phyloP scores from a whole-genome alignment of 495 filamentous ascomycete genomes.

The Penicillium flavigenum region DNA sequence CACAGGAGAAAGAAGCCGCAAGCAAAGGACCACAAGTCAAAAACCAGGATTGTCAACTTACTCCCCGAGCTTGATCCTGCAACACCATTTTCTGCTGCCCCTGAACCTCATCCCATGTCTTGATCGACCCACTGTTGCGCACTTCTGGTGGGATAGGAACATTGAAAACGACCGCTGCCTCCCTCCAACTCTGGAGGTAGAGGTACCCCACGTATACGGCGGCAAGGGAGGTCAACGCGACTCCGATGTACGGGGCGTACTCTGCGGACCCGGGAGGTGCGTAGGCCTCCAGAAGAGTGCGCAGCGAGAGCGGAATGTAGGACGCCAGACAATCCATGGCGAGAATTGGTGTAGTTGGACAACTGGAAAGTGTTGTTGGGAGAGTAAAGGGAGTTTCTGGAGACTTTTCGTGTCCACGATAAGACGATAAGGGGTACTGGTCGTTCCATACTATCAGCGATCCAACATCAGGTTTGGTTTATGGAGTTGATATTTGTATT shows the following conservation, averaged over 20 bases:
- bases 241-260: slow-evolving; percentile 26
- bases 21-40: not conserved
- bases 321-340: slow-evolving; percentile 36
- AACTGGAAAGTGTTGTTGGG: slow-evolving; percentile 10
- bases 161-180: slow-evolving; percentile 56
- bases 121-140: slow-evolving; percentile 51
- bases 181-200: slow-evolving; percentile 36
- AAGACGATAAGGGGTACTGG: slow-evolving; percentile 13
- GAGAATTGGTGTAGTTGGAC: slow-evolving; percentile 17
- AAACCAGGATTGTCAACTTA: slow-evolving; percentile 26
- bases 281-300: slow-evolving; percentile 25
- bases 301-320: slow-evolving; percentile 29
- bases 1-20: not conserved
- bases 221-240: slow-evolving; percentile 36
- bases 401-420: slow-evolving; percentile 19
- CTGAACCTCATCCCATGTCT: slow-evolving; percentile 57
- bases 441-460: not conserved
- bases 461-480: not conserved
- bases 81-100: slow-evolving; percentile 46
- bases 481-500: not conserved
- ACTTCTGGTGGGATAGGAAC: slow-evolving; percentile 60
- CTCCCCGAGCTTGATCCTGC: slow-evolving; percentile 43
- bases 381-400: slow-evolving; percentile 4
- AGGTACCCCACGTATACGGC: slow-evolving; percentile 40
- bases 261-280: slow-evolving; percentile 14